A percentile compares a stretch with the other conserved stretches of the same genome.
Conservation (phyloP, 129 eudicot species). For the Flaveria sonorensis region DNA sequence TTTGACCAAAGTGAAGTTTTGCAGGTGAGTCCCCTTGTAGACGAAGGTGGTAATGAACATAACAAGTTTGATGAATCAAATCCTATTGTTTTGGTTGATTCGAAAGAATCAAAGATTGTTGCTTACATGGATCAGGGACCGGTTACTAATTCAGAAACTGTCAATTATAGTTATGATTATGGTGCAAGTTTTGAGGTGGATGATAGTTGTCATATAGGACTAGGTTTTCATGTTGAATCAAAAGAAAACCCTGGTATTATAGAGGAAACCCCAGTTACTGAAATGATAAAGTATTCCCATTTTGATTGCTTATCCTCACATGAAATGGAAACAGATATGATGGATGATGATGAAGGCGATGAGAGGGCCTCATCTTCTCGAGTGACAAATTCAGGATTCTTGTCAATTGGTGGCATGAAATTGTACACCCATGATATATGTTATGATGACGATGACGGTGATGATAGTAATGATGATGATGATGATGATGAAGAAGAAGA, state of each 20-base stretch:
- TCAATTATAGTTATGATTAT: conserved; percentile 62
- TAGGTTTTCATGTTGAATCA: conserved; percentile 64
- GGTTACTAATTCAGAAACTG: conserved; percentile 39
- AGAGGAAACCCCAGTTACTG: conserved; percentile 35
- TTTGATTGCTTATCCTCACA: conserved; percentile 30
- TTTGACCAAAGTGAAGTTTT: conserved; percentile 27
- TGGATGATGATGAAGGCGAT: conserved; percentile 34
- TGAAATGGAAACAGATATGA: conserved; percentile 38
- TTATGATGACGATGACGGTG: conserved; percentile 38
- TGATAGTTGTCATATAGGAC: conserved; percentile 68
- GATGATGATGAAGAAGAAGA: conserved; percentile 35
- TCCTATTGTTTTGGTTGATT: conserved; percentile 62
- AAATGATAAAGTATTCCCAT: conserved; percentile 37
- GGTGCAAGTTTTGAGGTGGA: conserved; percentile 58
- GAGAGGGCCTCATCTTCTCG: conserved; percentile 43
- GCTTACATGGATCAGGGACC: conserved; percentile 67
- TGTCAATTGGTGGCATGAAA: conserved; percentile 77
- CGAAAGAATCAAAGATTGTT: conserved; percentile 48
- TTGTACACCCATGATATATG: conserved; percentile 78
- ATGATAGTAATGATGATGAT: conserved; percentile 38
- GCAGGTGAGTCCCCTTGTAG: conserved; percentile 43
- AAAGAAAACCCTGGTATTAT: conserved; percentile 38
- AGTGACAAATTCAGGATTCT: conserved; percentile 60
- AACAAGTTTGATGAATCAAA: conserved; percentile 38
- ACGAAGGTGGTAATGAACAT: conserved; percentile 36